Base-by-base conservation (phyloP, 2,329 filamentous ascomycete species). In the Lojkania enalia region DNA sequence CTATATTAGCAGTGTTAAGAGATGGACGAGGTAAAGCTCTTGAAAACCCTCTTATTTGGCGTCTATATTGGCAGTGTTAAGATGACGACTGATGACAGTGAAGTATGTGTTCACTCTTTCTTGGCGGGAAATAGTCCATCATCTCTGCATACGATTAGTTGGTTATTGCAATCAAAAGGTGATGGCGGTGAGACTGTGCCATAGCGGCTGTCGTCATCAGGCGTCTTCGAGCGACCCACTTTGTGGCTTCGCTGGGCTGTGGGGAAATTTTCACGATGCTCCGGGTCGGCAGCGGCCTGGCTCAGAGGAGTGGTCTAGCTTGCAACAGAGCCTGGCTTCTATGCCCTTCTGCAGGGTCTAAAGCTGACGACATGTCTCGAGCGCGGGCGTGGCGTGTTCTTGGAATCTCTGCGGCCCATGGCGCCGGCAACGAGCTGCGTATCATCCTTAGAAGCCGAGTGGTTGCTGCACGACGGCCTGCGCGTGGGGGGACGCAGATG, bases 401-500 rank as follows among this genome's bases (percentile, higher is more conserved):
- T 27, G 23, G 23, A 29, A 36, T 18, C 18, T 23, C 15, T 13
- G 20, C 11, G 15, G 21, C 18, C 18, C 36, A 14, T 14, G 19
- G 5, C 14, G 23, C 19, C 39, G 38, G 38, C 38, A 41, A 33
- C 21, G 21, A 41, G 27, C 38, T 16, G 19, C 16, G 21, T 27
- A 25, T 6, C 9, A 31, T 29, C 7, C 13, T 14, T 13, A 13
- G 20, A 11, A 9, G 33, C 23, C 38, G 39, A 36, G 5, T 42
- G 39, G 30, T 14, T 18, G 31, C 27, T 4, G 13, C 13, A 42
- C 39, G 16, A 36, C 12, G 29, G 30, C 15, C 14, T 37, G 21
- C 33, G 41, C 21, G 30, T 39, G 27, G 20, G 44, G 35, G 5
- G 39, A 51, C 50, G 52, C 49, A 43, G 44, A 39, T 52, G 52